Base-by-base conservation (phyloP, 2,329 filamentous ascomycete species). In the Colletotrichum melonis region DNA sequence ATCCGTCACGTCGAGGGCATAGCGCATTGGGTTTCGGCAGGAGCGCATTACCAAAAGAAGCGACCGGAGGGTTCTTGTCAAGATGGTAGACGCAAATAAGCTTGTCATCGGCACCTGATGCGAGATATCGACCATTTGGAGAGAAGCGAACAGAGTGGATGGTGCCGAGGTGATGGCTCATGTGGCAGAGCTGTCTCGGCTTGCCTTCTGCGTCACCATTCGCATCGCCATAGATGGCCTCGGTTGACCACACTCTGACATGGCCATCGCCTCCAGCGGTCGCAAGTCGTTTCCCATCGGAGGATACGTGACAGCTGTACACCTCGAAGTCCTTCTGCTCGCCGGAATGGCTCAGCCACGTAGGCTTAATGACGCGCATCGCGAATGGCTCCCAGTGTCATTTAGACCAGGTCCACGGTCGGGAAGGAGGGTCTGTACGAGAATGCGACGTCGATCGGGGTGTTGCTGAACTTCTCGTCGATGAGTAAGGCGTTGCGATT, bases 311-410 rank as follows among this genome's bases (percentile, higher is more conserved):
- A 83, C 96, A 98, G 85, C 95, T 98, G 86, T 98, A 99, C 77
- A 98, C 96, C 85, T 99, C 97, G 81, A 97, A 97, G 82, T 98
- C 95, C 82, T 98, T 98, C 82, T 97, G 94, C 86, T 99, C 97
- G 82, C 96, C 95, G 85, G 94, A 95, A 86, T 98, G 96, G 82
- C 94, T 96, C 80, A 98, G 92, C 95, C 96, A 98, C 81, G 94
- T 92, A 78, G 96, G 96, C 90, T 97, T 98, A 84, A 97, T 94
- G 85, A 98, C 91, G 87, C 92, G 92, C 94, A 96, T 95, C 63
- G 63, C 64, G 68, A 62, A 54, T 42, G 60, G 70, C 67, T 49
- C 19, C 42, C 60, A 30, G 58, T 67, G 70, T 68, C 70, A 70
- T 73, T 38, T 65, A 70, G 42, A 49, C 46, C 49, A 22, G 32